Percentiles rank a stretch among this genome's conserved stretches.
phyloP scores from a whole-genome alignment of 495 filamentous ascomycete genomes.

The Xylaria intraflava region DNA sequence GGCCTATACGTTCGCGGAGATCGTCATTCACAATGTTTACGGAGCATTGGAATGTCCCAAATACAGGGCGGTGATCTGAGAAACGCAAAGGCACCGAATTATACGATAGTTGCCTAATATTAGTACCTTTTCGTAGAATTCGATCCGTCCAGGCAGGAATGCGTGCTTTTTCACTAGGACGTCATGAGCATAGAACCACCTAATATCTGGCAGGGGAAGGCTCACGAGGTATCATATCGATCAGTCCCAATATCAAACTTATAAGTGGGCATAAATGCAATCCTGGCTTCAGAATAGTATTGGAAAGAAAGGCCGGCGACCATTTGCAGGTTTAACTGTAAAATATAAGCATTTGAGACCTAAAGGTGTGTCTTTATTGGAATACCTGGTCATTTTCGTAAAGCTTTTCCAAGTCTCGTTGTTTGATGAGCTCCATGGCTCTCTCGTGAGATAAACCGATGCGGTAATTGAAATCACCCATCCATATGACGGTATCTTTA shows the following conservation, averaged over 20 bases:
- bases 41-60: constrained; percentile 74
- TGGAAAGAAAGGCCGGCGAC: constrained; percentile 81
- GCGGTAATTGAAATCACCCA: constrained; percentile 98
- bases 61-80: constrained; percentile 93
- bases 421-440: constrained; percentile 64
- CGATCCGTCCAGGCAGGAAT: constrained; percentile 98
- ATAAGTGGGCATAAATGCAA: constrained; percentile 87
- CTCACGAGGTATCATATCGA: constrained; percentile 85
- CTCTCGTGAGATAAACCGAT: constrained; percentile 79
- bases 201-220: constrained; percentile 1
- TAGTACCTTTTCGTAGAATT: constrained; percentile 76
- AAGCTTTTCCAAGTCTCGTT: constrained; percentile 65
- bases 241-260: constrained; percentile 87
- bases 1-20: constrained; percentile 61
- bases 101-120: constrained; percentile 76
- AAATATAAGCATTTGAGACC: constrained; percentile 11
- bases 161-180: constrained; percentile 71
- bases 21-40: constrained; percentile 73
- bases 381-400: constrained; percentile 89
- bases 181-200: constrained; percentile 4
- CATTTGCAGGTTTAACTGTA: constrained; percentile 90
- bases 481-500: constrained; percentile 81
- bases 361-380: background rate
- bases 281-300: constrained; percentile 80
- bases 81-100: constrained; percentile 69